Base-by-base conservation (phyloP, 2,329 filamentous ascomycete species). In the Trichophyton schoenleinii region DNA sequence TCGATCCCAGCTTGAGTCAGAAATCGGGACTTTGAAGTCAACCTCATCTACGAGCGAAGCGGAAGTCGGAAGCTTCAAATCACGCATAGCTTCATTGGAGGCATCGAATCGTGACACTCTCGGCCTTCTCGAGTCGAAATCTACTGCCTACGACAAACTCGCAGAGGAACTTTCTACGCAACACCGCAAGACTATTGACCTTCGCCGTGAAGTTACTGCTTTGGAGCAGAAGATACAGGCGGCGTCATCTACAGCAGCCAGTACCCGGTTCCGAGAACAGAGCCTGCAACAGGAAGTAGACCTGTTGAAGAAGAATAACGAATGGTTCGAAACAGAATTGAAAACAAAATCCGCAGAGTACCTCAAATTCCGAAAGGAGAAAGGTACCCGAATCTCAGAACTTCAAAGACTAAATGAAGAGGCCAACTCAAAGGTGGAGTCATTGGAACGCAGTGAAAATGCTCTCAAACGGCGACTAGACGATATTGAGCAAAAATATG, bases 361-460 rank as follows among this genome's bases (percentile, higher is more conserved):
- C 57, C 83, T 92, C 66, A 96, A 91, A 70, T 92, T 88, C 74
- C 85, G 94, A 65, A 97, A 96, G 71, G 94, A 99, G 71, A 97
- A 96, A 80, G 89, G 89, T 64, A 87, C 90, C 1, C 87, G 89
- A 44, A 89, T 97, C 67, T 83, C 91, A 7, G 89, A 95, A 69
- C 83, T 99, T 31, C 89, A 96, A 73, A 88, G 91, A 60, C 84
- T 88, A 63, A 88, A 92, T 67, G 92, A 97, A 67, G 94, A 99
- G 66, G 84, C 87, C 52, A 86, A 82, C 65, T 86, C 88, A 20
- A 87, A 83, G 36, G 81, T 91, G 59, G 90, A 96, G 61, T 82
- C 87, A 8, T 77, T 95, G 22, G 87, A 87, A 70, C 86, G 88
- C 44, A 88, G 85, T 44, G 91, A 96, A 70, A 84, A 88, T 63